Conservation (phyloP, 345 rosid genomes). For the Melastoma malabathricum region DNA sequence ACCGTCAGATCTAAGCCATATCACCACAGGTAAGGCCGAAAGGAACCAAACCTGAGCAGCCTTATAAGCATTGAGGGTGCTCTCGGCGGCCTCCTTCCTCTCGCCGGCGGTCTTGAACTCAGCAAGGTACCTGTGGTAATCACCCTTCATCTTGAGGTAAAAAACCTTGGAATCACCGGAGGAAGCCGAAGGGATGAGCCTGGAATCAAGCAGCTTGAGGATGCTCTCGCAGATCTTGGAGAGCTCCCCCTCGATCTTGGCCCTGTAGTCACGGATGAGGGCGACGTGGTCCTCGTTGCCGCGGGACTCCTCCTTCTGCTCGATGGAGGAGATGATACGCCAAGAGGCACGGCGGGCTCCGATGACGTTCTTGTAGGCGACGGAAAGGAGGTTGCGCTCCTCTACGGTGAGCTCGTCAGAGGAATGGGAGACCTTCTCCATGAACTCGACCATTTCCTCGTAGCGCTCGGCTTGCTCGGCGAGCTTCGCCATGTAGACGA, state of each 20-base stretch:
- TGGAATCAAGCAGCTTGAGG: slow-evolving; percentile 47
- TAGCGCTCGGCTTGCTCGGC: slow-evolving; percentile 20
- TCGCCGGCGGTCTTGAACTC: slow-evolving; percentile 15
- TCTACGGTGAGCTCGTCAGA: slow-evolving; percentile 39
- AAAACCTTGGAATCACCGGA: slow-evolving; percentile 80
- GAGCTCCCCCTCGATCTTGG: slow-evolving; percentile 72
- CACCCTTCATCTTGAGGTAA: slow-evolving; percentile 50
- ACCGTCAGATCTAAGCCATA: too few species aligned
- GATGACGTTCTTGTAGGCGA: slow-evolving; percentile 52
- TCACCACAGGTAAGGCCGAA: neutral
- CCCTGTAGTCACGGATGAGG: slow-evolving; percentile 56
- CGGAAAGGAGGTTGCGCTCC: slow-evolving; percentile 53
- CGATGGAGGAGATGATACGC: slow-evolving; percentile 53
- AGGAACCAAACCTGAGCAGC: slow-evolving; percentile 29
- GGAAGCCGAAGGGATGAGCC: slow-evolving; percentile 56
- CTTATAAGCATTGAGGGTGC: slow-evolving; percentile 14
- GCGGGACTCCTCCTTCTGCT: slow-evolving; percentile 54
- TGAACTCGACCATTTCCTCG: slow-evolving; percentile 75
- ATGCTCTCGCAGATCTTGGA: slow-evolving; percentile 60
- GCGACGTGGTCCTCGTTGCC: slow-evolving; percentile 45
- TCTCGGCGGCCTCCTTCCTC: slow-evolving; percentile 14
- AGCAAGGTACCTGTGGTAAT: slow-evolving; percentile 15
- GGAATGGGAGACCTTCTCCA: slow-evolving; percentile 57
- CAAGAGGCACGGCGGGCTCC: slow-evolving; percentile 47
- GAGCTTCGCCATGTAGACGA: slow-evolving; percentile 39